A percentile compares a stretch with the other conserved stretches of the same genome.
Conservation (phyloP, 441 rosid species). For the Raphanus hybrid region DNA sequence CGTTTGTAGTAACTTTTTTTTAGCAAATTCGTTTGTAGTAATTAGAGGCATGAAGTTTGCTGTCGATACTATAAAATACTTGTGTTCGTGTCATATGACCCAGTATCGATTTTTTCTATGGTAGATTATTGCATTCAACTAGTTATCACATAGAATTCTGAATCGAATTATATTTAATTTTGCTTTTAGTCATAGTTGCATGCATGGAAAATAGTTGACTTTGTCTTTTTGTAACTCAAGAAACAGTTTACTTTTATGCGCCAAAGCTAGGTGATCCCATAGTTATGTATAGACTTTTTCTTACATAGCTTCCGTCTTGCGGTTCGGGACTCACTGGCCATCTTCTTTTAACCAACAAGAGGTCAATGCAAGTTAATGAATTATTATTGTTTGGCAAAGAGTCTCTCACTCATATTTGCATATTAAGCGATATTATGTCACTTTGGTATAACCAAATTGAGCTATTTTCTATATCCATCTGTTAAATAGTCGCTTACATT, state of each 20-base stretch:
- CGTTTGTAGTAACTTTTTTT: too few relatives aligned
- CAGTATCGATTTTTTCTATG: not conserved
- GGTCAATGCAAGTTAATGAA: not conserved
- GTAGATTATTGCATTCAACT: not conserved
- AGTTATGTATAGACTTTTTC: not conserved
- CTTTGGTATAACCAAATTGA: too few relatives aligned
- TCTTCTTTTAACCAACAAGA: not conserved
- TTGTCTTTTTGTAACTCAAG: slow-evolving; percentile 5
- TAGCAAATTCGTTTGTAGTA: too few relatives aligned
- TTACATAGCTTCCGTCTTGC: not conserved
- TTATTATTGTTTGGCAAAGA: not conserved
- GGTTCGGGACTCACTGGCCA: too few relatives aligned
- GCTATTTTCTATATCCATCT: too few relatives aligned
- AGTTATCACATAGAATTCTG: not conserved
- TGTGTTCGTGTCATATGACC: not conserved
- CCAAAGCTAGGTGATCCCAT: not conserved
- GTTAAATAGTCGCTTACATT: too few relatives aligned
- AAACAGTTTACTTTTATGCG: not conserved
- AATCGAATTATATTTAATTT: not conserved
- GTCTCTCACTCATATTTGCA: too few relatives aligned
- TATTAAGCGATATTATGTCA: too few relatives aligned
- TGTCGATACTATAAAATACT: slow-evolving; percentile 3
- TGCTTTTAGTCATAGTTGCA: not conserved
- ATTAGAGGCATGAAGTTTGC: not conserved
- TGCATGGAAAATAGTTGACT: not conserved